Percentiles rank a stretch among this genome's conserved stretches.
Evolutionary conservation across 306 rosid genomes (phyloP).

Genomic region (Casuarina glauca): DNA sequence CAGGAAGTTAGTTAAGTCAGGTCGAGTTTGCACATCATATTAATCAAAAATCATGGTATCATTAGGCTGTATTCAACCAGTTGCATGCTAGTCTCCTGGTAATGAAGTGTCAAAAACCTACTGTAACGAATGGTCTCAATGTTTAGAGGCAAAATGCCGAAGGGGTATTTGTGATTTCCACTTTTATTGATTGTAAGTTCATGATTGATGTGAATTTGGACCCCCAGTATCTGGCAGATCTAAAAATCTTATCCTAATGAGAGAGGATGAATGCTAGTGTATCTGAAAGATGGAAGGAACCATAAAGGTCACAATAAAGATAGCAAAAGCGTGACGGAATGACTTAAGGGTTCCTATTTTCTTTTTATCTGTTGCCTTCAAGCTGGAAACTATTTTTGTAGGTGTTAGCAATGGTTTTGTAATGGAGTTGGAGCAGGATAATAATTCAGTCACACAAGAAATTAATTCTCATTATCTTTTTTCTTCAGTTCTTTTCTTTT

Average conservation of each 20-base stretch:
- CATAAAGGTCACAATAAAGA: background rate
- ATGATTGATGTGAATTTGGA: background rate
- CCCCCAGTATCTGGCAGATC: background rate
- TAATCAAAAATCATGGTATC: background rate
- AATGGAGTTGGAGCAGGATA: background rate
- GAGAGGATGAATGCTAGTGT: background rate
- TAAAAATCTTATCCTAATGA: background rate
- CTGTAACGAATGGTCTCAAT: background rate
- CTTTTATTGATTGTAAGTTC: background rate
- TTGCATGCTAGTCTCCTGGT: background rate
- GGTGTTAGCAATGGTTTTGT: background rate
- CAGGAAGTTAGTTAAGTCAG: background rate
- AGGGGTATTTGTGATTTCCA: background rate
- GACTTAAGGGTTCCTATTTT: background rate
- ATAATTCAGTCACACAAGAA: background rate
- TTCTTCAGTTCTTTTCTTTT: background rate
- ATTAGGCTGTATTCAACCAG: background rate
- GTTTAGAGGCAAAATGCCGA: background rate
- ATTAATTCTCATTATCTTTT: too few species aligned
- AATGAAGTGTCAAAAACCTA: background rate
- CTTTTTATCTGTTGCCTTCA: background rate
- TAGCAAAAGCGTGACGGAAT: background rate
- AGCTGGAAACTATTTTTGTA: background rate
- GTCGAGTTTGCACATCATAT: background rate
- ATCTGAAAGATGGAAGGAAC: conserved; percentile 6